Evolutionary conservation across 495 filamentous ascomycete species (phyloP), one percentile per base, ranked within the genome.

Genomic region (Aspergillus baeticus): DNA sequence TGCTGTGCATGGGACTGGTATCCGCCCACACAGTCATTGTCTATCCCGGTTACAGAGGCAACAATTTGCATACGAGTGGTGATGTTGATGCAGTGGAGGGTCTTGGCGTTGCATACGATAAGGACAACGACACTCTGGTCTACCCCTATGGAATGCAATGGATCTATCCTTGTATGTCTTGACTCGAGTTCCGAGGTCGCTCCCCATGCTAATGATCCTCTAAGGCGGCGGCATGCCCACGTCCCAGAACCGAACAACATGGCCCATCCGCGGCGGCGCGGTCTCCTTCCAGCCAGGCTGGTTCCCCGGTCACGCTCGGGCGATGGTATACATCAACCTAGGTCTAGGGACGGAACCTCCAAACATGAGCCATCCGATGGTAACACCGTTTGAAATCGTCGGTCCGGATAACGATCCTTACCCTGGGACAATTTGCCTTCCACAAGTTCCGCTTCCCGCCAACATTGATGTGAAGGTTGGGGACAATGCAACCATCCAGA

Each of bases 141-240:
- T 95, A 82, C 65, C 92, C 92, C 3, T 96, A 90, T 63, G 94
- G 95, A 73, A 93, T 96, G 90, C 89, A 96, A 76, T 98, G 94
- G 93, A 86, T 87, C 70, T 99, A 97, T 79, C 94, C 95, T 73
- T 99, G 94, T 98, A 76, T 78, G 89, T n/a, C 13, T 14, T 22
- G 41, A 43, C 13, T 4, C 8, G 20, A 7, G 6, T 17, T 18
- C 18, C 1, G 13, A 22, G 6, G 46, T 14, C 23, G 1, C 11
- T 7, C 6, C 15, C 2, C 22, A 21, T 54, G 41, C 43, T 37
- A 13, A 60, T 26, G 56, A 56, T 3, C n/a, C 26, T 35, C 5
- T 20, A 20, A 98, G 94, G 94, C 69, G 95, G 93, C 48, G 95
- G 95, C 54, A 84, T 95, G 78, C 70, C 78, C 37, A 81, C 84